Evolutionary conservation across 176 grass and related monocot species (phyloP).

Genomic region (Dendrocalamus sinicus): DNA sequence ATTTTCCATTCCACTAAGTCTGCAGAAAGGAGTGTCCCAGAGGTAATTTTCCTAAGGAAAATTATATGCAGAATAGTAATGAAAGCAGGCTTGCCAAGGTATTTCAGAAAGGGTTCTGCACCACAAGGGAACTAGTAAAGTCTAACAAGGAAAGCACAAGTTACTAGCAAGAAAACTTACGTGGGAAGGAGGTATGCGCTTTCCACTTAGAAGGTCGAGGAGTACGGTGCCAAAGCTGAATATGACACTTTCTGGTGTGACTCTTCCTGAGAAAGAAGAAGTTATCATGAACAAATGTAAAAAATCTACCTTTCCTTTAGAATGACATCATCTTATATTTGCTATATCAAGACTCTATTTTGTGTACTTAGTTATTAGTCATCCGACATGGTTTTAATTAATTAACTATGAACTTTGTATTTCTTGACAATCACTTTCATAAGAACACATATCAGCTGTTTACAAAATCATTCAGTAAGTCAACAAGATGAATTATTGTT

Average conservation of each 20-base stretch:
- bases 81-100: background rate
- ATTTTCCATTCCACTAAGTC: background rate
- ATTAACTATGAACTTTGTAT: background rate
- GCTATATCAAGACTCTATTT: background rate
- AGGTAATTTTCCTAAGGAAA: background rate
- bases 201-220: constrained; percentile 94
- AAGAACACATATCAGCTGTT: constrained; percentile 8
- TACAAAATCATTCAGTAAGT: background rate
- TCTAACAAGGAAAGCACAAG: constrained; percentile 10
- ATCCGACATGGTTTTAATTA: background rate
- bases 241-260: constrained; percentile 94
- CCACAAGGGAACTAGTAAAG: background rate
- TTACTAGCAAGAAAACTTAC: constrained; percentile 58
- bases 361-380: constrained; percentile 3
- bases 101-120: background rate
- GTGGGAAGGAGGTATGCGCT: constrained; percentile 94
- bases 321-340: constrained; percentile 19
- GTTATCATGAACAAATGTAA: constrained; percentile 24
- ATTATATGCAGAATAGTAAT: constrained; percentile 15
- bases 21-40: background rate
- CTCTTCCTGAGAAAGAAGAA: constrained; percentile 63
- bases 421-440: background rate
- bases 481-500: constrained; percentile 16
- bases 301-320: background rate
- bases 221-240: constrained; percentile 98